Evolutionary conservation across 2,329 filamentous ascomycete species (phyloP).

Genomic region (Rachicladosporium sp.): DNA sequence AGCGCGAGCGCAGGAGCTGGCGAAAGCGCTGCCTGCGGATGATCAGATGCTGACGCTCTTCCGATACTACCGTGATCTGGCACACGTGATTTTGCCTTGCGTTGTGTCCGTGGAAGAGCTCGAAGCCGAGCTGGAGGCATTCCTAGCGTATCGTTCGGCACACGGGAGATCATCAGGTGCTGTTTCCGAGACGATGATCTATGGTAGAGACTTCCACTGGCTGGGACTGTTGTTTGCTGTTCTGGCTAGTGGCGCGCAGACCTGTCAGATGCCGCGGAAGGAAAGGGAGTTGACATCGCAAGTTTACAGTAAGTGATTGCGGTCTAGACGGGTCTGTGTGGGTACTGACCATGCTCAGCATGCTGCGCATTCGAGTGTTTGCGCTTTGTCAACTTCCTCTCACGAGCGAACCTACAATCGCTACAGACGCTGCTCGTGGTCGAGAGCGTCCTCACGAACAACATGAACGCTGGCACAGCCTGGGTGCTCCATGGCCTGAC

Average conservation of each 20-base stretch:
- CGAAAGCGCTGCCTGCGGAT: constrained; percentile 46
- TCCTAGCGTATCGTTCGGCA: constrained; percentile 40
- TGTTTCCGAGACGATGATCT: constrained; percentile 43
- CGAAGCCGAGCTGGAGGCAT: constrained; percentile 40
- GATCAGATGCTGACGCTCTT: constrained; percentile 46
- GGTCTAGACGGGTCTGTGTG: not conserved
- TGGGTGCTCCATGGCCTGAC: constrained; percentile 50
- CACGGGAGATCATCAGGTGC: constrained; percentile 27
- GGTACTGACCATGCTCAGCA: constrained; percentile 29
- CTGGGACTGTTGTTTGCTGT: constrained; percentile 49
- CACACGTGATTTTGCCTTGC: constrained; percentile 48
- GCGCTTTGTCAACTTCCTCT: constrained; percentile 51
- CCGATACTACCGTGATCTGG: constrained; percentile 44
- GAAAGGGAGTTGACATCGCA: constrained; percentile 51
- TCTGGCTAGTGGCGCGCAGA: constrained; percentile 49
- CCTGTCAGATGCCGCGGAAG: constrained; percentile 43
- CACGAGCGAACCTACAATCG: constrained; percentile 49
- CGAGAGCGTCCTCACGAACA: constrained; percentile 37
- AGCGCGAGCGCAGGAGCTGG: constrained; percentile 44
- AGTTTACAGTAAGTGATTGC: constrained; percentile 40
- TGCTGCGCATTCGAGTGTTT: constrained; percentile 55
- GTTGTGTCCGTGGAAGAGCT: constrained; percentile 44
- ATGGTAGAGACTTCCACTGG: constrained; percentile 46
- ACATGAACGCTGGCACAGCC: constrained; percentile 46
- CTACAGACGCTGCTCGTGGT: constrained; percentile 51